These are phyloP conservation scores for Talaromyces sp. DNA, from an alignment of 2,329 filamentous ascomycete genomes.

Conservation along the genomic window DNA sequence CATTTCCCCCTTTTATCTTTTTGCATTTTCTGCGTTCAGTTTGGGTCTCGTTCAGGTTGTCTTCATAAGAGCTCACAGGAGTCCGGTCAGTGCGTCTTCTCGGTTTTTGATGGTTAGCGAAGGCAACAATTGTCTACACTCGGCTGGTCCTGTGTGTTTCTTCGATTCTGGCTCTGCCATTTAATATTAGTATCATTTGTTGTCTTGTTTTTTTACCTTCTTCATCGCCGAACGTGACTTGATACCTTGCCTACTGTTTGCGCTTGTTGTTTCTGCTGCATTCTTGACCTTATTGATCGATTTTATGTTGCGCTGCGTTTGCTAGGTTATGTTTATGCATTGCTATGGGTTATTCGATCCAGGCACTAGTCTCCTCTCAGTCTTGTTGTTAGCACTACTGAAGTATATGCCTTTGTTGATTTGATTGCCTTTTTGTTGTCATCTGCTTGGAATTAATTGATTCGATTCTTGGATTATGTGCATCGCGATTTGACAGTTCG, in stretches of 20 bases:
- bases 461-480: neutral
- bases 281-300: neutral
- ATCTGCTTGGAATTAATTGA: slow-evolving; percentile 6
- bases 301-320: neutral
- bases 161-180: slow-evolving; percentile 33
- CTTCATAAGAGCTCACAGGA: slow-evolving; percentile 38
- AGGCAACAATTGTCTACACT: slow-evolving; percentile 37
- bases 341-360: neutral
- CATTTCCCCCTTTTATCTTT: slow-evolving; percentile 22
- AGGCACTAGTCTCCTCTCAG: slow-evolving; percentile 12
- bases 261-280: slow-evolving; percentile 3
- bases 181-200: slow-evolving; percentile 29
- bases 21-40: slow-evolving; percentile 27
- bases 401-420: slow-evolving; percentile 4
- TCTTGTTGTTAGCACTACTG: slow-evolving; percentile 4
- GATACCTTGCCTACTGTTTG: slow-evolving; percentile 9
- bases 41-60: slow-evolving; percentile 20
- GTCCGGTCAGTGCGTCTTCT: slow-evolving; percentile 41
- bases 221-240: slow-evolving; percentile 13
- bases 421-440: neutral
- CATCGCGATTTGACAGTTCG: slow-evolving; percentile 5
- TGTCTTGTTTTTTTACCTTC: slow-evolving; percentile 13
- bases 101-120: slow-evolving; percentile 33
- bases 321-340: slow-evolving; percentile 10
- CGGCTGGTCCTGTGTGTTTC: slow-evolving; percentile 45